A percentile compares a stretch with the other conserved stretches of the same genome.
Evolutionary conservation across 1,284 basidiomycete genomes (phyloP).

Genomic region (Tylopilus orsonianus): DNA sequence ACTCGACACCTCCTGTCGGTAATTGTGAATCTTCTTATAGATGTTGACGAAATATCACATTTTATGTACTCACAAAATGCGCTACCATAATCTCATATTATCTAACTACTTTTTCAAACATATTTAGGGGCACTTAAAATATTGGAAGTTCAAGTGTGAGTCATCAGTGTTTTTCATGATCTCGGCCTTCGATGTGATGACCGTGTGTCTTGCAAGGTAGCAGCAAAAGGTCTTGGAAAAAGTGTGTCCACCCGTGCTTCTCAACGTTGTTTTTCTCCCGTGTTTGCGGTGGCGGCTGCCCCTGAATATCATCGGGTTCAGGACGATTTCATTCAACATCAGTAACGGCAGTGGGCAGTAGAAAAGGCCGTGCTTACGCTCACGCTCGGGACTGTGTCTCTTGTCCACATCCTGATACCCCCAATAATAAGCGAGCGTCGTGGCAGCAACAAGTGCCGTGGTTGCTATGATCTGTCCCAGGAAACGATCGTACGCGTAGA

Average conservation of each 20-base stretch:
- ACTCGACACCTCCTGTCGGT: no score
- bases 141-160: constrained; percentile 22
- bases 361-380: constrained; percentile 4
- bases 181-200: background rate
- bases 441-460: constrained; percentile 28
- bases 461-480: constrained; percentile 30
- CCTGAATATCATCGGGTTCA: constrained; percentile 8
- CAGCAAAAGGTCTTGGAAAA: background rate
- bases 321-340: background rate
- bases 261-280: constrained; percentile 27
- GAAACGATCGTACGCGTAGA: background rate
- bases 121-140: no score
- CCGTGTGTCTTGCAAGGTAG: background rate
- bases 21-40: no score
- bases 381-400: constrained; percentile 29
- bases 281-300: constrained; percentile 10
- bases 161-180: background rate
- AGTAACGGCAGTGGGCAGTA: background rate
- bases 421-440: constrained; percentile 38
- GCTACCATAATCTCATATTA: no score
- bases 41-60: no score
- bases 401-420: constrained; percentile 35
- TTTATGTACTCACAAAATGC: no score
- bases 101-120: no score
- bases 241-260: background rate